These are phyloP conservation scores for Antitrichia curtipendula DNA, from an alignment of 225 moss, liverwort and hornwort species.

Conservation along the genomic window DNA sequence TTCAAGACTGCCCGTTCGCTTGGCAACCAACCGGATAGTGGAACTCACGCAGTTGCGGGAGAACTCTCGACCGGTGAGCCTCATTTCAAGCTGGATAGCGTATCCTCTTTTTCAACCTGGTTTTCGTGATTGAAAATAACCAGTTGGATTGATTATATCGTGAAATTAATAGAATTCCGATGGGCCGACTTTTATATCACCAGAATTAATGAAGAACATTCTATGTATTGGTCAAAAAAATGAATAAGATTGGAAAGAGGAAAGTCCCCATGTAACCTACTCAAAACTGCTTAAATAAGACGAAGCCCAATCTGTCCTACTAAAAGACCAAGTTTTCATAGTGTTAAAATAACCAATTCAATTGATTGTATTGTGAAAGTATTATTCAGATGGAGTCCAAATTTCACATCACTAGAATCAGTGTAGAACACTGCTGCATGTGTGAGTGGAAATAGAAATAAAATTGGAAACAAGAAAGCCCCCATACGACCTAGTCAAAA, in stretches of 20 bases:
- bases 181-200: background rate
- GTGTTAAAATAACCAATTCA: background rate
- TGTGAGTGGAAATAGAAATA: background rate
- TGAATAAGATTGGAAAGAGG: background rate
- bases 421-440: background rate
- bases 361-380: background rate
- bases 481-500: background rate
- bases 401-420: background rate
- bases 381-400: background rate
- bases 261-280: background rate
- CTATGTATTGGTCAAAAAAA: background rate
- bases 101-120: background rate
- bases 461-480: background rate
- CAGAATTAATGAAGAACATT: background rate
- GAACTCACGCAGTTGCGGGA: conserved; percentile 75
- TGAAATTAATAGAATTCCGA: background rate
- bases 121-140: background rate
- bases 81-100: background rate
- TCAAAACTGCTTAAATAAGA: background rate
- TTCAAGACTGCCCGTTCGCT: conserved; percentile 71
- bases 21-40: conserved; percentile 54
- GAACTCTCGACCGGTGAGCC: conserved; percentile 58
- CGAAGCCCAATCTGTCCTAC: background rate
- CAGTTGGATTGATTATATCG: background rate
- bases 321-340: background rate